Evolutionary conservation across 2,329 filamentous ascomycete species (phyloP).

Genomic region (Calonectria naviculata): DNA sequence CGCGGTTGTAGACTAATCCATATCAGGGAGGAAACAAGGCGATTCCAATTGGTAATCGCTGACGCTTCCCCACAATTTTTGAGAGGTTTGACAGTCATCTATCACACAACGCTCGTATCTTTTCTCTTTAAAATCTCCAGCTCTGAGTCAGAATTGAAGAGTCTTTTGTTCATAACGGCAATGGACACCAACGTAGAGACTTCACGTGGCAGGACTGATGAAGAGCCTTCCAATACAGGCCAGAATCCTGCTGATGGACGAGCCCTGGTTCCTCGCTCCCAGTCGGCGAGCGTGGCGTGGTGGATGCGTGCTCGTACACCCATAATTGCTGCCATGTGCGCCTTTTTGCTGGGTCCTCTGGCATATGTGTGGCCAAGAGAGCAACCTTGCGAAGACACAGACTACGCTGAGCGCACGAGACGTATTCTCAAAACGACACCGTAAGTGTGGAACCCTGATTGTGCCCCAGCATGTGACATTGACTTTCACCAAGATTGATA

Average conservation of each 20-base stretch:
- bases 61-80: conserved; percentile 1
- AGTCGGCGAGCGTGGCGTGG: neutral
- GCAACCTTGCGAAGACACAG: neutral
- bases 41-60: neutral
- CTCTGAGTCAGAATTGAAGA: neutral
- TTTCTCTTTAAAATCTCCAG: neutral
- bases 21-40: neutral
- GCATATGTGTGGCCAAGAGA: neutral
- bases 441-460: neutral
- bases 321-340: neutral
- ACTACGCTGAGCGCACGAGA: neutral
- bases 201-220: neutral
- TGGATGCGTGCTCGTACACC: neutral
- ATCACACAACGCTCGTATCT: neutral
- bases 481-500: conserved; percentile 7
- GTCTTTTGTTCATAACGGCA: neutral
- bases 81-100: neutral
- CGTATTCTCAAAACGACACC: neutral
- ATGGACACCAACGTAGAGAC: neutral
- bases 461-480: neutral
- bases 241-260: neutral
- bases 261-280: neutral
- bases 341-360: neutral
- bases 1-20: neutral
- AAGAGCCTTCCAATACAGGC: neutral